These are phyloP conservation scores for Lachancea thermotolerans DNA, from an alignment of 805 yeast species.

Conservation along the genomic window DNA sequence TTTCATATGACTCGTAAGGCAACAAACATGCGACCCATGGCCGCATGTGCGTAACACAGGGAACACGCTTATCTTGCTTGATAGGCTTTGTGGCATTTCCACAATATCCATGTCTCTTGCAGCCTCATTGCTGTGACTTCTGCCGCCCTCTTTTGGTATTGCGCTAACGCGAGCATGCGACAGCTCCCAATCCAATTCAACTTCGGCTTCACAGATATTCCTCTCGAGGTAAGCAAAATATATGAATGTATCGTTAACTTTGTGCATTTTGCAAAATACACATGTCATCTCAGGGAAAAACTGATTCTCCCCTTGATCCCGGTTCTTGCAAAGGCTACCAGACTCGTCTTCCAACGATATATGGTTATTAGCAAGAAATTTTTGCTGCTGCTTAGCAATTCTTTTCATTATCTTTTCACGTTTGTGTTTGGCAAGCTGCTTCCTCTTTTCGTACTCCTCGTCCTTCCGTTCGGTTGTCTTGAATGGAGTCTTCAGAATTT, in stretches of 20 bases:
- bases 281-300: constrained; percentile 21
- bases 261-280: constrained; percentile 28
- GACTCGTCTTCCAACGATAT: constrained; percentile 21
- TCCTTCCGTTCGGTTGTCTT: constrained; percentile 21
- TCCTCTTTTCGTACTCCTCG: constrained; percentile 52
- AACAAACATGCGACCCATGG: constrained; percentile 84
- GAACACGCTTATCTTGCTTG: not conserved
- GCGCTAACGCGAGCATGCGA: no score
- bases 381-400: constrained; percentile 70
- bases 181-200: constrained; percentile 9
- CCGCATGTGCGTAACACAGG: constrained; percentile 59
- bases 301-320: constrained; percentile 4
- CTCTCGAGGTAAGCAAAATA: constrained; percentile 28
- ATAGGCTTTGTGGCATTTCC: no score
- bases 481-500: constrained; percentile 22
- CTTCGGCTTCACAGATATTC: constrained; percentile 21
- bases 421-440: constrained; percentile 60
- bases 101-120: not conserved
- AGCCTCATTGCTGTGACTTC: not conserved
- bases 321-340: not conserved
- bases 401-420: constrained; percentile 68
- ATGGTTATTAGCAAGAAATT: constrained; percentile 54
- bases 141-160: no score
- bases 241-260: constrained; percentile 25
- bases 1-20: constrained; percentile 59